These are phyloP conservation scores for Passalora sequoiae DNA, from an alignment of 2,329 filamentous ascomycete species.

Conservation along the genomic window DNA sequence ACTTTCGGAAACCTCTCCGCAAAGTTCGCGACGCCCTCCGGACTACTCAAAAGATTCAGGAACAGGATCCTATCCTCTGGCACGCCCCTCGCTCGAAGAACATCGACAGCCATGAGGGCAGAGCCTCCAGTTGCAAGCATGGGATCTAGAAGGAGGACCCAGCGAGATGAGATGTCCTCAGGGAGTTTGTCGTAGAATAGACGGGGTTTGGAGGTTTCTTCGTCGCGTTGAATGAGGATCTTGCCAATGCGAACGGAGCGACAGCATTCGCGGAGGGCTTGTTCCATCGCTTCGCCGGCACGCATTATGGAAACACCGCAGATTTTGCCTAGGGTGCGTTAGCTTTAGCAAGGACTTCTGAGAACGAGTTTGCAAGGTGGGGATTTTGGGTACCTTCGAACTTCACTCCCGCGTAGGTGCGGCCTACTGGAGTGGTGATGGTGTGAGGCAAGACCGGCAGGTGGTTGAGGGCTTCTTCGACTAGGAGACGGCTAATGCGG, in stretches of 20 bases:
- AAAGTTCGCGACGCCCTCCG: conserved; percentile 84
- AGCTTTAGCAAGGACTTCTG: too few species aligned
- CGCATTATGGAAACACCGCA: conserved; percentile 98
- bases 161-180: conserved; percentile 83
- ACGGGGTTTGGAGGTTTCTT: conserved; percentile 86
- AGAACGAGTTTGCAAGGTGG: too few species aligned
- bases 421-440: conserved; percentile 85
- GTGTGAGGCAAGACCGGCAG: conserved; percentile 83
- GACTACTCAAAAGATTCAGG: conserved; percentile 95
- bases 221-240: conserved; percentile 94
- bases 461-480: conserved; percentile 96
- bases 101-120: conserved; percentile 93
- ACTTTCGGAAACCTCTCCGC: conserved; percentile 83
- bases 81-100: conserved; percentile 82
- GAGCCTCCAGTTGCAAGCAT: conserved; percentile 98
- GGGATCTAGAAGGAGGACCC: conserved; percentile 92
- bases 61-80: conserved; percentile 94
- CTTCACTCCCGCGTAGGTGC: conserved; percentile 80
- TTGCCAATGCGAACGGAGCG: conserved; percentile 97
- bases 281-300: conserved; percentile 97
- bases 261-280: conserved; percentile 92
- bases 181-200: conserved; percentile 98
- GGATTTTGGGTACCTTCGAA: conserved; percentile 61
- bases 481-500: conserved; percentile 89
- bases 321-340: conserved; percentile 77